Base-by-base conservation (phyloP, 805 yeast species). In the Kazachstania viticola region DNA sequence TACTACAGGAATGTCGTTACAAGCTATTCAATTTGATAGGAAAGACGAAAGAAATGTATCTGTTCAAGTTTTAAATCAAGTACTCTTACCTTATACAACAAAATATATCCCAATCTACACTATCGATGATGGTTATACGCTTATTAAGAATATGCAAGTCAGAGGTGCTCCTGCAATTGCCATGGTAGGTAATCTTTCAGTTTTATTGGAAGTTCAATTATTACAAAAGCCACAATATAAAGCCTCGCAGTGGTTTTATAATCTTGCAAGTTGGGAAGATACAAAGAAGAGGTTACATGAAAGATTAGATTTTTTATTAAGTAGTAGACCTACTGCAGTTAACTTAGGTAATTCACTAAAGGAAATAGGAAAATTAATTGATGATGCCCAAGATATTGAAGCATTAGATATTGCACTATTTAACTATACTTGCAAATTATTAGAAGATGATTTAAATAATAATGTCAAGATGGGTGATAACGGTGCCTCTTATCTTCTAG, bases 111-210 rank as follows among this genome's bases (percentile, higher is more conserved):
- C 65, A 1, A 70, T 88, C 36, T 42, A 60, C 24, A 61, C 73
- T 13, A 73, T 82, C 31, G 76, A 76, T 29, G 85, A 79, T 52
- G 96, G 94, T 3, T 83, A 61, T 56, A 65, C 67, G 14, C 94
- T 81, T n/a, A 88, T 88, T 54, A 77, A 75, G 49, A 66, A 66
- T 36, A 88, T 88, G 98, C 85, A 82, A 47, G 96, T 93, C 4
- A 69, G 98, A 53, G 98, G 98, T 24, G 98, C 98, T 0, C 98
- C 98, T 0, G 97, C 97, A 1, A 88, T 88, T 51, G 96, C 96
- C 39, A 82, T 88, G 36, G 96, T 88, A 3, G 97, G 95, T 4
- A 75, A 85, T 1, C 67, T 87, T 37, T 72, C 95, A 2, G 69
- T 88, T 3, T 77, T 82, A 2, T 74, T 80, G n/a, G 95, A 88